Evolutionary conservation across 768 basidiomycete genomes (phyloP).

Genomic region (Coprinellus micaceus): DNA sequence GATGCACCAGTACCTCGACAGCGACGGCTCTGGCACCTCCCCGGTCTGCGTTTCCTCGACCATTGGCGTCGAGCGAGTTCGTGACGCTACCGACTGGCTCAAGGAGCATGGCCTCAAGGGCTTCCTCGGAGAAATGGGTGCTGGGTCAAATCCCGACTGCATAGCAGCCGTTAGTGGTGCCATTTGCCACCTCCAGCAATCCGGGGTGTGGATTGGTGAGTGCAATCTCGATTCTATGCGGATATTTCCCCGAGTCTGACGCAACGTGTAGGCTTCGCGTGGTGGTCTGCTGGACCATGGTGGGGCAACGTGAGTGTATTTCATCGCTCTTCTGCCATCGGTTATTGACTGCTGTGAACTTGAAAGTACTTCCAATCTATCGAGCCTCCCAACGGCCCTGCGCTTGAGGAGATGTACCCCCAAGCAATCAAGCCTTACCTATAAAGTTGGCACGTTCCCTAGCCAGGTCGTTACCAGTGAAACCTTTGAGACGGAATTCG

Average conservation of each 20-base stretch:
- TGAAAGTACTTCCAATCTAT: constrained; percentile 56
- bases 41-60: constrained; percentile 53
- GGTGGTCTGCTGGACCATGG: constrained; percentile 67
- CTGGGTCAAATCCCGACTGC: constrained; percentile 46
- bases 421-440: constrained; percentile 54
- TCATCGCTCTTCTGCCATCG: not conserved
- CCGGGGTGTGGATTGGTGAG: constrained; percentile 49
- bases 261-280: constrained; percentile 23
- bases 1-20: constrained; percentile 72
- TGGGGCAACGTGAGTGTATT: constrained; percentile 47
- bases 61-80: constrained; percentile 56
- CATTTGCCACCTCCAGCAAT: constrained; percentile 55
- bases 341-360: not conserved
- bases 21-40: constrained; percentile 58
- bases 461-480: no score
- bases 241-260: not conserved
- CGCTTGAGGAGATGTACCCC: constrained; percentile 50
- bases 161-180: constrained; percentile 51
- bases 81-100: constrained; percentile 56
- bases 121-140: constrained; percentile 62
- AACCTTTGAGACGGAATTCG: no score
- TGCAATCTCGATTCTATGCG: not conserved
- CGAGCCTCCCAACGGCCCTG: constrained; percentile 54
- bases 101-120: constrained; percentile 57
- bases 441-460: constrained; percentile 25